Conservation (phyloP, 148 eudicot species). For the Heliamphora exappendiculata region DNA sequence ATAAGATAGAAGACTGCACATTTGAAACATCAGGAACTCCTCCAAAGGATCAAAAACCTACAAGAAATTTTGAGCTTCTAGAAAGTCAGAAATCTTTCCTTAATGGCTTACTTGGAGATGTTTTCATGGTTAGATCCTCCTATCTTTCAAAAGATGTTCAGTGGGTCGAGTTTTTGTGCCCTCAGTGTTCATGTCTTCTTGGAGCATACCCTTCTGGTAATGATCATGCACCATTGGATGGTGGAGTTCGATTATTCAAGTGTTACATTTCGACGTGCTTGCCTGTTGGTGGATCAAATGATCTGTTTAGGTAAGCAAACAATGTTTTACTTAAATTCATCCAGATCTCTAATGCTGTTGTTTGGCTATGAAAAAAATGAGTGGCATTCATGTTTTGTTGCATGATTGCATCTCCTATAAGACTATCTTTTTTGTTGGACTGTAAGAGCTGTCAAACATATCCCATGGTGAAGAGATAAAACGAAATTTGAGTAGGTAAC, state of each 20-base stretch:
- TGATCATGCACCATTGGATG: constrained; percentile 52
- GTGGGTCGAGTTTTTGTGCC: constrained; percentile 66
- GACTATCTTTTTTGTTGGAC: not conserved
- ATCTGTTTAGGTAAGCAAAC: constrained; percentile 53
- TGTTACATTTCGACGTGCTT: constrained; percentile 65
- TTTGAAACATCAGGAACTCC: constrained; percentile 24
- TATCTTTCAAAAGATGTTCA: constrained; percentile 69
- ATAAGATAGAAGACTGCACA: constrained; percentile 25
- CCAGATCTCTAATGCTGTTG: not conserved
- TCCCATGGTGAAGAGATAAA: not conserved
- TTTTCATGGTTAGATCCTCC: constrained; percentile 58
- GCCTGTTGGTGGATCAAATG: constrained; percentile 35
- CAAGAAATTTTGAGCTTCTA: constrained; percentile 31
- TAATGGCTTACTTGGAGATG: constrained; percentile 79
- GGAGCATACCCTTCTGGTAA: constrained; percentile 72
- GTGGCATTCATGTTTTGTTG: not conserved
- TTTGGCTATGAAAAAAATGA: not conserved
- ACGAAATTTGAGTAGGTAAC: not conserved
- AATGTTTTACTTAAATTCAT: not conserved
- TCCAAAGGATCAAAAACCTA: constrained; percentile 22
- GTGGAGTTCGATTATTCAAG: constrained; percentile 76
- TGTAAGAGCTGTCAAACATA: not conserved
- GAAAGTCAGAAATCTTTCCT: constrained; percentile 67
- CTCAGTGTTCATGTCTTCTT: constrained; percentile 58
- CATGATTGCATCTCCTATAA: not conserved